A percentile compares a stretch with the other conserved stretches of the same genome.
Conservation (phyloP, 306 rosid genomes). For the Sophora flavescens region DNA sequence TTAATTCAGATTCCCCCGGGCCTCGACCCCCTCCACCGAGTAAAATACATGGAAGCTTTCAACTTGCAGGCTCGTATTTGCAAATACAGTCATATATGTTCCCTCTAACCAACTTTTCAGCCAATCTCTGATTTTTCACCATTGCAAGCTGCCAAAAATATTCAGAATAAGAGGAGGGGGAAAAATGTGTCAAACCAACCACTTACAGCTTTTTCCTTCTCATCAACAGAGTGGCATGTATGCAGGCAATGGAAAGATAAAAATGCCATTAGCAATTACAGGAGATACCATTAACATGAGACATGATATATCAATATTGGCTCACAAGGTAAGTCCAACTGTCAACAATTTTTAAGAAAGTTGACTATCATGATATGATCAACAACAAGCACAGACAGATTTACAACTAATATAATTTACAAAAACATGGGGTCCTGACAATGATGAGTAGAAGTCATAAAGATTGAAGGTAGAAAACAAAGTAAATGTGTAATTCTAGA, state of each 20-base stretch:
- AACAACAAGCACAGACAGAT: not conserved
- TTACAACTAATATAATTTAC: not conserved
- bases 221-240: constrained; percentile 5
- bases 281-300: not conserved
- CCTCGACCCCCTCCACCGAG: not conserved
- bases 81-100: constrained; percentile 85
- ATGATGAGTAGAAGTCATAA: not conserved
- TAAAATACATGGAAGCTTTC: constrained; percentile 37
- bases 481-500: constrained; percentile 6
- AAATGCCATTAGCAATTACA: not conserved
- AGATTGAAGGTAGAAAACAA: not conserved
- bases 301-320: not conserved
- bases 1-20: not conserved
- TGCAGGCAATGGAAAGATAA: not conserved
- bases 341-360: not conserved
- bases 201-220: not conserved
- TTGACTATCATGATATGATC: not conserved
- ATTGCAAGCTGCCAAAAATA: constrained; percentile 84
- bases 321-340: not conserved
- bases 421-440: not conserved
- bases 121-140: constrained; percentile 99
- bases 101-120: constrained; percentile 87
- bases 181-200: constrained; percentile 18
- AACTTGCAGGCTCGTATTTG: constrained; percentile 81
- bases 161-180: not conserved